These are phyloP conservation scores for Vanrija humicola DNA, from an alignment of 1,284 basidiomycete genomes.

Conservation along the genomic window DNA sequence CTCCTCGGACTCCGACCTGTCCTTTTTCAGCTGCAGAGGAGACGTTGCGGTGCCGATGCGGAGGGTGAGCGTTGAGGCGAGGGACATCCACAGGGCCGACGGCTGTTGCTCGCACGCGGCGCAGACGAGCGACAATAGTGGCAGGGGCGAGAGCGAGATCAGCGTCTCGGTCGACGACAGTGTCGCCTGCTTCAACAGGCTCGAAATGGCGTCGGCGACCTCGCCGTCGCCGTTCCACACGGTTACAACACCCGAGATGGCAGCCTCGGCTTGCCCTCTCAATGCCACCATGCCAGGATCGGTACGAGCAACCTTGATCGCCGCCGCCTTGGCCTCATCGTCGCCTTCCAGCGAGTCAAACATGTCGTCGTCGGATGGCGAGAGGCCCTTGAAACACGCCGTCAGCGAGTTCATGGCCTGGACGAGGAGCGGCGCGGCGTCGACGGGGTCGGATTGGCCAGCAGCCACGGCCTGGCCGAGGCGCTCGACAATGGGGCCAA, in stretches of 20 bases:
- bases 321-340: slow-evolving; percentile 51
- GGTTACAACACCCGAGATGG: slow-evolving; percentile 61
- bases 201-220: slow-evolving; percentile 56
- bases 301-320: slow-evolving; percentile 58
- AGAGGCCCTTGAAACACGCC: slow-evolving; percentile 77
- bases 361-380: slow-evolving; percentile 66
- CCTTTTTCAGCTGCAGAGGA: slow-evolving; percentile 33
- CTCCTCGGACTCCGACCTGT: slow-evolving; percentile 25
- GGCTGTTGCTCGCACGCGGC: slow-evolving; percentile 66
- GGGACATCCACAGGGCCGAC: slow-evolving; percentile 75
- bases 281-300: slow-evolving; percentile 63
- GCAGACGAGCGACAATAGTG: slow-evolving; percentile 72
- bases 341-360: slow-evolving; percentile 49
- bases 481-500: slow-evolving; percentile 68
- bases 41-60: slow-evolving; percentile 68
- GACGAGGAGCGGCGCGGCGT: slow-evolving; percentile 13
- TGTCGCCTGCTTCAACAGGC: slow-evolving; percentile 39
- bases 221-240: slow-evolving; percentile 71
- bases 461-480: slow-evolving; percentile 57
- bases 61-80: slow-evolving; percentile 70
- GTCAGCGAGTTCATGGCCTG: slow-evolving; percentile 71
- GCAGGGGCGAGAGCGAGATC: slow-evolving; percentile 70
- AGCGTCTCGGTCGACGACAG: slow-evolving; percentile 55
- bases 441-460: slow-evolving; percentile 9
- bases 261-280: slow-evolving; percentile 61